Evolutionary conservation across 768 basidiomycete species (phyloP).

Genomic region (Melanogaster broomeanus): DNA sequence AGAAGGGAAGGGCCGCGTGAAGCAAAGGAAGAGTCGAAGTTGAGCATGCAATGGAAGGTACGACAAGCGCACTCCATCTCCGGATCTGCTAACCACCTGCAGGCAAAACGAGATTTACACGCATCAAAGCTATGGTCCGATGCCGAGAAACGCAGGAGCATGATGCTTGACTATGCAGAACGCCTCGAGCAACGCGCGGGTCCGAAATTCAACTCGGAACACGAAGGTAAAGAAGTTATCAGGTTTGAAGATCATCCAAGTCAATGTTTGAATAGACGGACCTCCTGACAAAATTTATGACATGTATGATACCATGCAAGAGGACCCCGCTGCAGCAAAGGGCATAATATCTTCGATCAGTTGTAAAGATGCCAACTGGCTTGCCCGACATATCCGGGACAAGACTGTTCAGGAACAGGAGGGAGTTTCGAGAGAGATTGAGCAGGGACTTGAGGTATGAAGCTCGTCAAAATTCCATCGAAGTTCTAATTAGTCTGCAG

Average conservation of each 20-base stretch:
- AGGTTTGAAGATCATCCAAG: neutral
- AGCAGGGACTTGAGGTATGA: slow-evolving; percentile 71
- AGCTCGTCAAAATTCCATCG: neutral
- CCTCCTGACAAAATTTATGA: slow-evolving; percentile 51
- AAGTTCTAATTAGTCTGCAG: slow-evolving; percentile 34
- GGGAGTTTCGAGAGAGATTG: slow-evolving; percentile 58
- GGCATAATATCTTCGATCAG: slow-evolving; percentile 43
- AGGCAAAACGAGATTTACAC: slow-evolving; percentile 63
- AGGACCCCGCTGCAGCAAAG: slow-evolving; percentile 51
- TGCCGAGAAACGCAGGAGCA: slow-evolving; percentile 54
- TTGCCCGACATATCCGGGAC: slow-evolving; percentile 54
- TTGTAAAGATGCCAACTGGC: slow-evolving; percentile 58
- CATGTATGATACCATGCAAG: slow-evolving; percentile 60
- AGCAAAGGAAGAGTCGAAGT: slow-evolving; percentile 64
- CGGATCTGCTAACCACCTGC: neutral
- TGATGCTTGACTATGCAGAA: slow-evolving; percentile 63
- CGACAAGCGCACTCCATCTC: slow-evolving; percentile 14
- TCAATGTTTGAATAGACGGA: slow-evolving; percentile 15
- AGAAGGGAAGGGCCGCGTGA: slow-evolving; percentile 61
- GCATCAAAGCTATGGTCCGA: slow-evolving; percentile 57
- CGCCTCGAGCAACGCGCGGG: slow-evolving; percentile 62
- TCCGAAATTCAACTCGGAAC: slow-evolving; percentile 38
- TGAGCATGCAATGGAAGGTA: slow-evolving; percentile 74
- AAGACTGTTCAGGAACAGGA: slow-evolving; percentile 52
- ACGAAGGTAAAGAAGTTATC: slow-evolving; percentile 38